Evolutionary conservation across 2,329 filamentous ascomycete genomes (phyloP), one percentile per base, ranked within the genome.

Genomic region (Trichoderma sp.): DNA sequence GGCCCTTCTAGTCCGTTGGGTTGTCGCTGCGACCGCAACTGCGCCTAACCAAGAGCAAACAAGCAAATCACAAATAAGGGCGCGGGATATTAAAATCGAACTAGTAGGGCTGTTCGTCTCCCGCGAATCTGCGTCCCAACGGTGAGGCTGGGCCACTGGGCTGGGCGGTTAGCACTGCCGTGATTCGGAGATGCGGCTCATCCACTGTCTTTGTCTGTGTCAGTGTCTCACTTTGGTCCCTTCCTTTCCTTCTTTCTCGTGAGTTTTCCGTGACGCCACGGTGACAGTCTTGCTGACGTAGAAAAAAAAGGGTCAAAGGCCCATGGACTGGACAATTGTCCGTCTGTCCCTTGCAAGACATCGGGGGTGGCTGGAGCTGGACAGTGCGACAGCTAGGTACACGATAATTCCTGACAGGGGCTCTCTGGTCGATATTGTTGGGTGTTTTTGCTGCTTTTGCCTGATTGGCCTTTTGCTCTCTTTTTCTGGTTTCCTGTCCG

Each of bases 51-150:
- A 67, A 33, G 64, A 67, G 64, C 64, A 67, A 67, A 67, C 64
- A 67, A 67, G 38, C 67, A 31, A 59, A 62, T 18, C n/a, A 60
- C 9, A 38, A 60, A 6, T 8, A 45, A 65, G 14, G 8, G 6
- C 60, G 60, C n/a, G 35, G 53, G 11, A 71, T 8, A 60, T 41
- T 67, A 5, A 31, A 62, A 71, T 71, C 67, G 67, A 45, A 68
- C 45, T 71, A 71, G 68, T 45, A 71, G 68, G 68, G 53, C 66
- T 59, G 53, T 27, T 71, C 24, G 27, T 21, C 29, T 63, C 56
- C 68, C 68, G 68, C 59, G 59, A 71, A 71, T 71, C 68, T 33
- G 66, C 45, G 50, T 38, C 45, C 50, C 50, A 38, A 69, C 66
- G 31, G n/a, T 63, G 59, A 71, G 68, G 68, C 68, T 29, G 59